phyloP scores from a whole-genome alignment of 805 yeast species.

The Teunomyces stri region DNA sequence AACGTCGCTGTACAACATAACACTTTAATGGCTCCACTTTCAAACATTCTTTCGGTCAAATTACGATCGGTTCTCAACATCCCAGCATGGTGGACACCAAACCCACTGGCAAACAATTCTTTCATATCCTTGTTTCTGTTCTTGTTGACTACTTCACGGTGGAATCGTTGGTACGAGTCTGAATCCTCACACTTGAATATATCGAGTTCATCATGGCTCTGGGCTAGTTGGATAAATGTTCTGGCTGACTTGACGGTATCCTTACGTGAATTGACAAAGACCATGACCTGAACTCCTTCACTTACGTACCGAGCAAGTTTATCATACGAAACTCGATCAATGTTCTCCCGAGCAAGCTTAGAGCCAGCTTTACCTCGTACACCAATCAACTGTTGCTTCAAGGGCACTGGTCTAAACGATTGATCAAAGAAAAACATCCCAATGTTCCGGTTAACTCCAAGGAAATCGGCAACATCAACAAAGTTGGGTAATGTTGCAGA shows the following conservation, averaged over 20 bases:
- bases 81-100: slow-evolving; percentile 97
- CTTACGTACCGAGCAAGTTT: slow-evolving; percentile 65
- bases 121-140: slow-evolving; percentile 75
- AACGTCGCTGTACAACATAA: slow-evolving; percentile 94
- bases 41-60: slow-evolving; percentile 82
- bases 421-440: slow-evolving; percentile 96
- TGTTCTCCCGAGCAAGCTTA: slow-evolving; percentile 63
- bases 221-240: slow-evolving; percentile 66
- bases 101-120: slow-evolving; percentile 77
- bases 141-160: slow-evolving; percentile 62
- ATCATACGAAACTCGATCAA: slow-evolving; percentile 75
- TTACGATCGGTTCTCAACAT: slow-evolving; percentile 90
- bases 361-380: slow-evolving; percentile 84
- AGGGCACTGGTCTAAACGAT: slow-evolving; percentile 89
- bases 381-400: slow-evolving; percentile 84
- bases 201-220: slow-evolving; percentile 52
- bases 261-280: slow-evolving; percentile 92
- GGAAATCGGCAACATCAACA: slow-evolving; percentile 89
- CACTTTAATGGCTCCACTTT: slow-evolving; percentile 81
- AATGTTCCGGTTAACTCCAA: slow-evolving; percentile 83
- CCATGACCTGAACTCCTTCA: slow-evolving; percentile 87
- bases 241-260: slow-evolving; percentile 86
- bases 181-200: slow-evolving; percentile 41
- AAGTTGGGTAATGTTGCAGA: slow-evolving; percentile 93
- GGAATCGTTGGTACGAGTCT: slow-evolving; percentile 40